Conservation (phyloP, 225 moss, liverwort and hornwort species). For the Bryoerythrophyllum caledonicum region DNA sequence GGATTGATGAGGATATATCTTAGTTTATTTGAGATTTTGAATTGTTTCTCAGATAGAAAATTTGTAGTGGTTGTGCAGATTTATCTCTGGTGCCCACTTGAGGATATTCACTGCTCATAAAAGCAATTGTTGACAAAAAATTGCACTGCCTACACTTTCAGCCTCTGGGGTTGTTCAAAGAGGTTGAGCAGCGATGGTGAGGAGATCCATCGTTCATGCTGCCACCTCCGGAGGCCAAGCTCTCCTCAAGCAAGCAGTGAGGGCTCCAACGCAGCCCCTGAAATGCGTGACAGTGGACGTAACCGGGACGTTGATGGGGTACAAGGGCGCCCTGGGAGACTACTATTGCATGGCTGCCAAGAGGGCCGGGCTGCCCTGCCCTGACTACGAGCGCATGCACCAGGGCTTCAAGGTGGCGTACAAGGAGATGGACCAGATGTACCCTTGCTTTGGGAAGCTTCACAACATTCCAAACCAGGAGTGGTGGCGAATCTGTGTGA, state of each 20-base stretch:
- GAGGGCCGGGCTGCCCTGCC: slow-evolving; percentile 85
- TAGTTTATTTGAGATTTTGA: background rate
- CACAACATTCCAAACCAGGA: slow-evolving; percentile 65
- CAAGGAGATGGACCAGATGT: slow-evolving; percentile 75
- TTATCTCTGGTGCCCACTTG: slow-evolving; percentile 3
- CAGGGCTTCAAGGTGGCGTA: slow-evolving; percentile 96
- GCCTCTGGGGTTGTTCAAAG: background rate
- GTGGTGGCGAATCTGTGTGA: slow-evolving; percentile 91
- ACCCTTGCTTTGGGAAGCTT: slow-evolving; percentile 85
- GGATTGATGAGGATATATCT: background rate
- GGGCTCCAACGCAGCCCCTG: slow-evolving; percentile 31
- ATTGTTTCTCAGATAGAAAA: background rate
- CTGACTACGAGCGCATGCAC: slow-evolving; percentile 94
- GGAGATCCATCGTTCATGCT: slow-evolving; percentile 27
- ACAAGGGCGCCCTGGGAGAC: slow-evolving; percentile 88
- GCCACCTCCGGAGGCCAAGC: slow-evolving; percentile 22
- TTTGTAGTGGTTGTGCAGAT: slow-evolving; percentile 12
- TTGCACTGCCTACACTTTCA: background rate
- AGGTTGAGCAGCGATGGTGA: slow-evolving; percentile 44
- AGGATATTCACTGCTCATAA: background rate
- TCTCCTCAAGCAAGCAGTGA: slow-evolving; percentile 44
- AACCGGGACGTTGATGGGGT: slow-evolving; percentile 91
- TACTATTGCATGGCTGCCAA: slow-evolving; percentile 99
- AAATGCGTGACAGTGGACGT: slow-evolving; percentile 91
- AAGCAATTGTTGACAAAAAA: background rate